These are phyloP conservation scores for Starmerella apicola DNA, from an alignment of 805 yeast genomes.

Conservation along the genomic window DNA sequence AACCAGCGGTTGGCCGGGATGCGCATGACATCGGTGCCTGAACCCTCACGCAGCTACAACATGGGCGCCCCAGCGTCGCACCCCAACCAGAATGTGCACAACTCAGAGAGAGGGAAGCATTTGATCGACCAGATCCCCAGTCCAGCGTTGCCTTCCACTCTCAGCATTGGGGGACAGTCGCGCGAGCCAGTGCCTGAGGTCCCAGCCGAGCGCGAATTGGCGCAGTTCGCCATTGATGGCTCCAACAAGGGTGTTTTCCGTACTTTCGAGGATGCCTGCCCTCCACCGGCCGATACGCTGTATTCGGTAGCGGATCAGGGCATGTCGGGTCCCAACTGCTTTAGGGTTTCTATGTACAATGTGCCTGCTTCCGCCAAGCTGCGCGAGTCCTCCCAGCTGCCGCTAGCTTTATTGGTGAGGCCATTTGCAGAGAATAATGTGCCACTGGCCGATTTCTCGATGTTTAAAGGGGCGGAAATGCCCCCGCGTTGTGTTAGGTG, in stretches of 20 bases:
- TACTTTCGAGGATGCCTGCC: conserved; percentile 65
- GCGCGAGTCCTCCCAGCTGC: conserved; percentile 57
- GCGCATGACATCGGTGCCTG: too few relatives aligned
- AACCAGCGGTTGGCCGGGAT: conserved; percentile 8
- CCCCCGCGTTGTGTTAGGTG: conserved; percentile 90
- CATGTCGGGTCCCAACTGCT: conserved; percentile 64
- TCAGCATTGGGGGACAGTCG: conserved; percentile 13
- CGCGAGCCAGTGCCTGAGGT: conserved; percentile 20
- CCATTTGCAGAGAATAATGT: conserved; percentile 73
- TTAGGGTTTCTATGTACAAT: conserved; percentile 68
- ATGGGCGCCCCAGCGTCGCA: background rate
- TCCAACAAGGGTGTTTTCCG: conserved; percentile 39
- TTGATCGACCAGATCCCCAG: conserved; percentile 12
- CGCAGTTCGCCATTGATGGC: conserved; percentile 22
- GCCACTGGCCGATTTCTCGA: conserved; percentile 51
- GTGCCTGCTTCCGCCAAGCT: conserved; percentile 65
- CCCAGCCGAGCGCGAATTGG: conserved; percentile 20
- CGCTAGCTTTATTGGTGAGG: conserved; percentile 65
- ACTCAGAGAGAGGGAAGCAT: background rate
- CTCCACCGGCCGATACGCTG: conserved; percentile 72
- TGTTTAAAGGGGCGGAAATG: conserved; percentile 31
- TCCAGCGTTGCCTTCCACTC: conserved; percentile 8
- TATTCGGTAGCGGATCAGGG: conserved; percentile 70
- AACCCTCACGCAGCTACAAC: too few relatives aligned
- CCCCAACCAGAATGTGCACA: background rate